These are phyloP conservation scores for Lotmaria passim DNA, from an alignment of 208 protist genomes.

Conservation along the genomic window DNA sequence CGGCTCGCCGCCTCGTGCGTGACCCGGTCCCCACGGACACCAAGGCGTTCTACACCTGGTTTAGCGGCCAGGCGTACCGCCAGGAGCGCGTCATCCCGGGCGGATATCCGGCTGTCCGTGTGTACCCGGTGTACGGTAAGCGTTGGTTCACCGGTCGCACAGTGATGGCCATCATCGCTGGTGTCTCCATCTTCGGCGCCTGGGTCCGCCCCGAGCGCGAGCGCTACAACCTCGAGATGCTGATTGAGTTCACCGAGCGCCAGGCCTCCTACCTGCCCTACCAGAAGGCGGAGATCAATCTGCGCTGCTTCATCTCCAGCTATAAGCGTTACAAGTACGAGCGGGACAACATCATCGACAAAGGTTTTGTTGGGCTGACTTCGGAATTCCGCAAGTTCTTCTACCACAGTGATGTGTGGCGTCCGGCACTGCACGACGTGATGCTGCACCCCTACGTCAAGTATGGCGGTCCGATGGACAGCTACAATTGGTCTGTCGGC, in stretches of 20 bases:
- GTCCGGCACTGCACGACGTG: conserved; percentile 86
- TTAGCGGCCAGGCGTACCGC: conserved; percentile 90
- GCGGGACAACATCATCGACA: conserved; percentile 89
- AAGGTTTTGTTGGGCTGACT: conserved; percentile 91
- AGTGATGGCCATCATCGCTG: conserved; percentile 82
- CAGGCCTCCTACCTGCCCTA: conserved; percentile 86
- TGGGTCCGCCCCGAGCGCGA: conserved; percentile 88
- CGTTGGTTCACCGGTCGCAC: conserved; percentile 90
- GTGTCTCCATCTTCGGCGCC: conserved; percentile 85
- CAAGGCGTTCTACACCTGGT: conserved; percentile 91
- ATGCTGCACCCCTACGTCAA: conserved; percentile 88
- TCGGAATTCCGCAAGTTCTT: conserved; percentile 93
- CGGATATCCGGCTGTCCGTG: conserved; percentile 84
- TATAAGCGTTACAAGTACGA: conserved; percentile 92
- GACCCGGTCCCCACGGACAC: conserved; percentile 88
- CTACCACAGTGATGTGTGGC: conserved; percentile 93
- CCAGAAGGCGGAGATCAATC: conserved; percentile 86
- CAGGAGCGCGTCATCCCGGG: conserved; percentile 89
- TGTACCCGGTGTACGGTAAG: conserved; percentile 92
- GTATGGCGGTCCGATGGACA: conserved; percentile 82
- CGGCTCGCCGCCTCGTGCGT: conserved; percentile 63
- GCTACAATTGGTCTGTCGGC: conserved; percentile 92
- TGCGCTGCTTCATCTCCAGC: conserved; percentile 74
- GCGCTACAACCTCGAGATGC: conserved; percentile 92
- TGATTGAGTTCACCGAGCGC: conserved; percentile 86